Base-by-base conservation (phyloP, 768 basidiomycete species). In the Daedalea quercina region DNA sequence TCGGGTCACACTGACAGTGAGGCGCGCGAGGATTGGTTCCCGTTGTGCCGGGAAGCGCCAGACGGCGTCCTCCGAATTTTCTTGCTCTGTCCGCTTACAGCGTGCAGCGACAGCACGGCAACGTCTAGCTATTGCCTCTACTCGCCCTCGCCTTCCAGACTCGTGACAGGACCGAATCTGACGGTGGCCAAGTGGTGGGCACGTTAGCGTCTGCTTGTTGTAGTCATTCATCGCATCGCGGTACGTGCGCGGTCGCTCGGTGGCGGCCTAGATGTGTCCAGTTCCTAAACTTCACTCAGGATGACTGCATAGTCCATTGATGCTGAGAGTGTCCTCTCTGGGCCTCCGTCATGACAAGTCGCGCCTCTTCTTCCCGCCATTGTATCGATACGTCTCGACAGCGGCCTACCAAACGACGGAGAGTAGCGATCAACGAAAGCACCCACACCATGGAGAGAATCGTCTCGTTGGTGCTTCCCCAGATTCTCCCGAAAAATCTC, bases 311-410 rank as follows among this genome's bases (percentile, higher is more conserved):
- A 71, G 70, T 68, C 64, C 71, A 82, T 87, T 82, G 78, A 90
- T 90, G 87, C 79, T 87, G 72, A 81, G 81, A 82, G 85, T 80
- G 81, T 85, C 84, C 79, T 82, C 79, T 76, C 77, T 76, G 79
- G 82, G 81, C 79, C 77, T 80, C 75, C 73, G 64, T 63, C 69
- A 66, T 58, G 67, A 69, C 57, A 67, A 70, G 65, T 65, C 64
- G 60, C 61, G 66, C 63, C 62, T 37, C 54, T 46, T 51, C 37
- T 50, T 52, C 43, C 51, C 37, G 41, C 51, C 53, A 50, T 48
- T 51, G 55, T 51, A 37, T 47, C 50, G 51, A 23, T 41, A 24
- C 50, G 24, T 55, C 34, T 41, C 44, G 22, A 53, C 22, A 53
- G 52, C 24, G 31, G 43, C 42, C 26, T 13, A 19, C 50, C 41